Evolutionary conservation across 305 asterid genomes (phyloP).

Genomic region (Galium porrigens): DNA sequence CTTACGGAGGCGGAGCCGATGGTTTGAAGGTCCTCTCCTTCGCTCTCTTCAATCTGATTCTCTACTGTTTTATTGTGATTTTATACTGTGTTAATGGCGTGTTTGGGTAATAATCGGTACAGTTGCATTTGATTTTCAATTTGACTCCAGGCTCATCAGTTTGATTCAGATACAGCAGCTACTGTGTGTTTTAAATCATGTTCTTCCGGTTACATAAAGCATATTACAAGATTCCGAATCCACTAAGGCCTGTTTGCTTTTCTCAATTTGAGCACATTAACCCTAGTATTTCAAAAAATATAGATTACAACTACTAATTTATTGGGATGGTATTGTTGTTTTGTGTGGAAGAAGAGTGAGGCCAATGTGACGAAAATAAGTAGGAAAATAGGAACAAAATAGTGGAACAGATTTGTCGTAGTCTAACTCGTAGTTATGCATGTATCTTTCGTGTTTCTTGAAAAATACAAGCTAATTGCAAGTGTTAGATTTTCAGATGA

Average conservation of each 20-base stretch:
- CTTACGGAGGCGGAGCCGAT: conserved; percentile 27
- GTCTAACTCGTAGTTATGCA: neutral
- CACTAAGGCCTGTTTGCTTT: no score
- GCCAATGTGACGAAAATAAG: neutral
- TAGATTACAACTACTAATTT: neutral
- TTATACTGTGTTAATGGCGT: no score
- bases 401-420: no score
- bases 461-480: neutral
- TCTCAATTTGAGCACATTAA: no score
- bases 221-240: no score
- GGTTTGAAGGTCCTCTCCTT: conserved; percentile 30
- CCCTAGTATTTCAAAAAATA: neutral
- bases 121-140: neutral
- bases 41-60: neutral
- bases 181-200: neutral
- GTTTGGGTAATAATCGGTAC: no score
- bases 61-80: neutral
- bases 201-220: neutral
- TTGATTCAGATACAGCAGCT: neutral
- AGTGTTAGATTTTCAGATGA: neutral
- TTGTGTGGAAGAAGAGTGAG: neutral
- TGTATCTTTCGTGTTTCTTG: neutral
- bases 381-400: no score
- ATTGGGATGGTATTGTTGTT: neutral
- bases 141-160: neutral